phyloP scores from a whole-genome alignment of 305 asterid species.

The Ajuga reptans region DNA sequence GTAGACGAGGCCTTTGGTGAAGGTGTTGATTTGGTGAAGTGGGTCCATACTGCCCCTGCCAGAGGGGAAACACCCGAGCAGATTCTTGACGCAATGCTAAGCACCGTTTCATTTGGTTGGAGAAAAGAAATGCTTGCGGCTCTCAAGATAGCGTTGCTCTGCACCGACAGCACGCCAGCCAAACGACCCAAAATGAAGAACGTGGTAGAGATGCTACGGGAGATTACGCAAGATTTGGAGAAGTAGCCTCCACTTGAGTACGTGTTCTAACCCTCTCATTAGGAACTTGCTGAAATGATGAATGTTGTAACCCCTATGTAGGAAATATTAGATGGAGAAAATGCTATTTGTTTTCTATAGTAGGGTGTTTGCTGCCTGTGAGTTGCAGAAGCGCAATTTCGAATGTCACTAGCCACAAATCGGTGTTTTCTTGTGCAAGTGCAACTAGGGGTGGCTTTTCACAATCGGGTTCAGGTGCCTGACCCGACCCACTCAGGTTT shows the following conservation, averaged over 20 bases:
- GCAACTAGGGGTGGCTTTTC: too few relatives aligned
- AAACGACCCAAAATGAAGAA: conserved; percentile 80
- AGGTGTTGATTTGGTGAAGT: conserved; percentile 88
- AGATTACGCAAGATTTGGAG: conserved; percentile 38
- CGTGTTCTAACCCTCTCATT: too few relatives aligned
- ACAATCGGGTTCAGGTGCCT: too few relatives aligned
- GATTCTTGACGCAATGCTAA: conserved; percentile 77
- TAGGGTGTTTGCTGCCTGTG: not conserved
- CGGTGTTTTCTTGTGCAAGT: too few relatives aligned
- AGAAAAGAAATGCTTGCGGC: conserved; percentile 72
- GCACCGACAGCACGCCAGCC: conserved; percentile 77
- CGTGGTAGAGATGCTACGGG: conserved; percentile 77
- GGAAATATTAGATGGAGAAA: not conserved
- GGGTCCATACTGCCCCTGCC: conserved; percentile 80
- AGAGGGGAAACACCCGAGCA: conserved; percentile 97
- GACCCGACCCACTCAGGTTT: too few relatives aligned
- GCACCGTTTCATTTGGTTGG: conserved; percentile 84
- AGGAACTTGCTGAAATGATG: not conserved
- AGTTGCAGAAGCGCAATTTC: too few relatives aligned
- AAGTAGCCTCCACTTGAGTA: not conserved
- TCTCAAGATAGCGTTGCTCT: conserved; percentile 65
- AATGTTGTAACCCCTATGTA: not conserved
- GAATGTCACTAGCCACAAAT: too few relatives aligned
- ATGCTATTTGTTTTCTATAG: not conserved
- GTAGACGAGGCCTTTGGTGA: conserved; percentile 89